Percentiles rank a stretch among this genome's conserved stretches.
These are phyloP conservation scores for Stephanocyclus meneghinianus DNA, from an alignment of 352 stramenopile genomes.

Conservation along the genomic window DNA sequence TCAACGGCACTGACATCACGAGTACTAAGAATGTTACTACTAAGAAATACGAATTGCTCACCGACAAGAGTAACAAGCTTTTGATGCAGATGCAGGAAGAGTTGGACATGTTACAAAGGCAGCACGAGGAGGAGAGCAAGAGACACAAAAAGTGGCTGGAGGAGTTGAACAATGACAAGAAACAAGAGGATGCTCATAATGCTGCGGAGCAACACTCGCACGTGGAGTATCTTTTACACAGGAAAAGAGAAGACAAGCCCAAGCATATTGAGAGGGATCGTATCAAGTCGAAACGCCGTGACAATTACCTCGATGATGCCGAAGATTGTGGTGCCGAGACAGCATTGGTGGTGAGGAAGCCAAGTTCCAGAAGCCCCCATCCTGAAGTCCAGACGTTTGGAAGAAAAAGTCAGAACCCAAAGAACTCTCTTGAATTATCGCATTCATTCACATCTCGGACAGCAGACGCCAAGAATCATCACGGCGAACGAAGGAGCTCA, in stretches of 20 bases:
- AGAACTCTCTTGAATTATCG: conserved; percentile 7
- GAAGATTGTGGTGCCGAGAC: background rate
- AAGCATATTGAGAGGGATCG: background rate
- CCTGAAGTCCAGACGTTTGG: background rate
- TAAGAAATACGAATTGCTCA: conserved; percentile 1
- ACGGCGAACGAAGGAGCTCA: background rate
- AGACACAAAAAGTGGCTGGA: conserved; percentile 6
- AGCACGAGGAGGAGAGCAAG: background rate
- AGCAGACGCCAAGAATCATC: background rate
- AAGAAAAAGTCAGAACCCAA: background rate
- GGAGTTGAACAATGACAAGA: background rate
- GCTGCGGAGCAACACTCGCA: background rate
- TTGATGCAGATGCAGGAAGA: conserved; percentile 13
- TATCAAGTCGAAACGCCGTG: background rate
- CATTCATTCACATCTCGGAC: background rate
- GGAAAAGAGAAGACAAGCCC: background rate
- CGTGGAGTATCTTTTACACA: conserved; percentile 10
- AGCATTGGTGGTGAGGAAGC: background rate
- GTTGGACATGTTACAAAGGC: conserved; percentile 5
- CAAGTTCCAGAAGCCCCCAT: background rate
- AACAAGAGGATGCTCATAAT: background rate
- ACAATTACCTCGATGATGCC: background rate
- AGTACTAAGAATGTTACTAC: background rate
- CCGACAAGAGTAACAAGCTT: conserved; percentile 9
- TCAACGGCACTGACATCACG: background rate